Evolutionary conservation across 2,329 filamentous ascomycete species (phyloP).

Genomic region (Fusarium sp.): DNA sequence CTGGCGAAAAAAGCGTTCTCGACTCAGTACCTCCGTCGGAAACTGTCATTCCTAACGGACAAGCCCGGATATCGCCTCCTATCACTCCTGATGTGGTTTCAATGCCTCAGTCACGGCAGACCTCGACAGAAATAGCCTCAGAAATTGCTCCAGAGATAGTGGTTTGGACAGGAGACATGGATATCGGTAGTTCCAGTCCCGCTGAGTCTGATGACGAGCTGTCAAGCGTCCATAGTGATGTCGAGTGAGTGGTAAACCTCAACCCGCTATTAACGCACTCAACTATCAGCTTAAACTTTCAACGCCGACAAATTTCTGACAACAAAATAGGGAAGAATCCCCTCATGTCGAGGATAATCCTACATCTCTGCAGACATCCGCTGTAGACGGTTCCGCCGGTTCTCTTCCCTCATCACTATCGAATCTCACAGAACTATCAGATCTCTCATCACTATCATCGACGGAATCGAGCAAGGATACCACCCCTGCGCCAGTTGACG

Average conservation of each 20-base stretch:
- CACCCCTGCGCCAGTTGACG: slow-evolving; percentile 69
- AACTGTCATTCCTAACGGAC: slow-evolving; percentile 37
- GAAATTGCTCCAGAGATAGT: slow-evolving; percentile 57
- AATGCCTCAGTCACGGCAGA: slow-evolving; percentile 48
- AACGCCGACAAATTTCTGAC: slow-evolving; percentile 20
- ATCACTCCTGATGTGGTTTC: slow-evolving; percentile 40
- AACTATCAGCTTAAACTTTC: slow-evolving; percentile 4
- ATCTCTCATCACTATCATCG: slow-evolving; percentile 65
- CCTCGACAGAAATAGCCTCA: slow-evolving; percentile 48
- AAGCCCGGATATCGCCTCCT: slow-evolving; percentile 48
- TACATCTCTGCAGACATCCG: slow-evolving; percentile 22
- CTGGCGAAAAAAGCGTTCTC: slow-evolving; percentile 35
- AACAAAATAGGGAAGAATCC: slow-evolving; percentile 35
- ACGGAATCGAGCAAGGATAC: slow-evolving; percentile 71
- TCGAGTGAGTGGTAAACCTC: slow-evolving; percentile 45
- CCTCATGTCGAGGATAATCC: slow-evolving; percentile 35
- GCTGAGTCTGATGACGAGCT: slow-evolving; percentile 42
- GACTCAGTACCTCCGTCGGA: slow-evolving; percentile 45
- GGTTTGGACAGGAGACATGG: slow-evolving; percentile 58
- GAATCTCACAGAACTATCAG: slow-evolving; percentile 64
- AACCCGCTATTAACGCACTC: background rate
- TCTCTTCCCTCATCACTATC: slow-evolving; percentile 66
- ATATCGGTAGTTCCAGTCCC: slow-evolving; percentile 38
- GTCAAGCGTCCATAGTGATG: slow-evolving; percentile 35
- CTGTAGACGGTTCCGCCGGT: slow-evolving; percentile 45